Evolutionary conservation across 2,329 filamentous ascomycete species (phyloP), one percentile per base, ranked within the genome.

Genomic region (Phialocephala subalpina): DNA sequence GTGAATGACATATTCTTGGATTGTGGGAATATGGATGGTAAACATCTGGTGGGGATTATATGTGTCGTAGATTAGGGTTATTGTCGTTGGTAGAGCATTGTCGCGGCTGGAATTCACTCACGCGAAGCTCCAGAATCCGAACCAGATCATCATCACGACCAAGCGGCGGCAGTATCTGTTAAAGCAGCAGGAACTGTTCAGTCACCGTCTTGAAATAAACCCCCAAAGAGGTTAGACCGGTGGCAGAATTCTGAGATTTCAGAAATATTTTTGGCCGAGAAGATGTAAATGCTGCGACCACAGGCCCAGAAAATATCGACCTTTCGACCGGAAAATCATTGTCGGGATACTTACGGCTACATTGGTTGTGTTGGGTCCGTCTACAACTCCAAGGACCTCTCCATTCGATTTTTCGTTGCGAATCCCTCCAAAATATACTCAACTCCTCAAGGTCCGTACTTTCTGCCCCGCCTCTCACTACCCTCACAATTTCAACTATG

Each of bases 201-300:
- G 1, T 12, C 38, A 36, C 22, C 6, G n/a, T 14, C 33, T 42
- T 62, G 12, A 3, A 18, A 14, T n/a, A 1, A 7, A 16, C 22
- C 7, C 49, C 20, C 16, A 25, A 55, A 49, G 16, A 11, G 0
- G 63, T 58, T 64, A 64, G 52, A 49, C 20, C 52, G n/a, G 27
- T 18, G 29, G 57, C 47, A 42, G 42, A 52, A 18, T 20, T 35
- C 29, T 18, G 14, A 53, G 47, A 56, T 65, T 42, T 20, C 27
- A 49, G 35, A 60, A 65, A 62, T 65, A 65, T 55, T 65, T 65
- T 62, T 53, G 58, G 27, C 16, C 35, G 22, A 18, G 7, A 36
- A 33, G 27, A 9, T 38, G 12, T 11, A 22, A 45, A n/a, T 18
- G 42, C 18, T 47, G 14, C 38, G 49, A 22, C 20, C 35, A 18